Evolutionary conservation across 306 rosid genomes (phyloP).

Genomic region (Prunus mume): DNA sequence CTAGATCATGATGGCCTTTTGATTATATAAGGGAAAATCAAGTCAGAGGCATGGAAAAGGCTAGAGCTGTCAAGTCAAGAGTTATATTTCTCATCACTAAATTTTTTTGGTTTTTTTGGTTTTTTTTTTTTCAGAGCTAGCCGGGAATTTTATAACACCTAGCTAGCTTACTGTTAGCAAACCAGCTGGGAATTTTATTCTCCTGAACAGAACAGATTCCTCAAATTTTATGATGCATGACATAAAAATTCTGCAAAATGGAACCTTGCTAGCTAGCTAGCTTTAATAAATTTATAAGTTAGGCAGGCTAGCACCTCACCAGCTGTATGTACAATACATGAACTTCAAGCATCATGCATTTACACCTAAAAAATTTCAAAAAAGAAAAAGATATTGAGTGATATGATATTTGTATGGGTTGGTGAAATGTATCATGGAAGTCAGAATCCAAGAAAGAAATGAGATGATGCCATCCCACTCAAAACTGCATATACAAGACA

Average conservation of each 20-base stretch:
- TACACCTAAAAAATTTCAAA: too few species aligned
- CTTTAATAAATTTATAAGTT: slow-evolving; percentile 18
- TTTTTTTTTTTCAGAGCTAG: neutral
- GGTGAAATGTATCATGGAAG: slow-evolving; percentile 10
- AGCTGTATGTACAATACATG: neutral
- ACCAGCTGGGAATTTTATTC: slow-evolving; percentile 13
- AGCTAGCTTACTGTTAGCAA: neutral
- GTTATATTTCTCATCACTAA: too few species aligned
- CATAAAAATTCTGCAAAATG: slow-evolving; percentile 10
- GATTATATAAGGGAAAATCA: neutral
- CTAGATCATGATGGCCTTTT: neutral
- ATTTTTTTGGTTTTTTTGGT: too few species aligned
- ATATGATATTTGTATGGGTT: neutral
- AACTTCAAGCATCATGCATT: neutral
- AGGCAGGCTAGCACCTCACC: slow-evolving; percentile 33
- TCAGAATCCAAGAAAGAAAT: slow-evolving; percentile 21
- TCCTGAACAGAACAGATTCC: slow-evolving; percentile 26
- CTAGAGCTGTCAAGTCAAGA: neutral
- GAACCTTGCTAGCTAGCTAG: slow-evolving; percentile 6
- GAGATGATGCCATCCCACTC: slow-evolving; percentile 22
- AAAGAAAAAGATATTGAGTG: too few species aligned
- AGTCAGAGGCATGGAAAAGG: neutral
- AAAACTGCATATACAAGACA: neutral
- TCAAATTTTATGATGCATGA: slow-evolving; percentile 9
- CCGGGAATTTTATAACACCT: neutral